phyloP scores from a whole-genome alignment of 345 rosid genomes.

The Syzygium oleosum region DNA sequence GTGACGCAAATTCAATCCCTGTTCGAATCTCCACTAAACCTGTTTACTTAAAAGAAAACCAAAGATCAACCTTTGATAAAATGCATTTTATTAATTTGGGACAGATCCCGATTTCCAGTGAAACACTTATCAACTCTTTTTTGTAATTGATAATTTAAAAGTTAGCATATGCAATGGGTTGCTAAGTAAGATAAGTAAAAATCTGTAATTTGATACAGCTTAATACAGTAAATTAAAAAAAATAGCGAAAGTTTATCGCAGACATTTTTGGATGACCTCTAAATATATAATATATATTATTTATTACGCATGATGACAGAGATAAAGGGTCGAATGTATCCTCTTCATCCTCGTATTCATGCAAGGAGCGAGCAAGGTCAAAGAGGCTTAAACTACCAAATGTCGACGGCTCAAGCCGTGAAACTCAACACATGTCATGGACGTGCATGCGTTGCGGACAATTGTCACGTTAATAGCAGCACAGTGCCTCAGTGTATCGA shows the following conservation, averaged over 20 bases:
- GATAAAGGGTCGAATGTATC: neutral
- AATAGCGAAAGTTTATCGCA: no score
- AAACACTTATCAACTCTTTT: no score
- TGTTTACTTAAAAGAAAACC: no score
- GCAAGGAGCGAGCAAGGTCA: neutral
- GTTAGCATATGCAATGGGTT: neutral
- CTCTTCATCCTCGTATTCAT: neutral
- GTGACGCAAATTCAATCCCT: neutral
- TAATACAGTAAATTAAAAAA: neutral
- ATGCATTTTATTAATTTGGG: no score
- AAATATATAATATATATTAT: no score
- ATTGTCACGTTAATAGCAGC: neutral
- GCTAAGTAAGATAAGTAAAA: neutral
- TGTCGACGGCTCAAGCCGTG: neutral
- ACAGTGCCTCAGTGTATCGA: neutral
- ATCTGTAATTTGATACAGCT: neutral
- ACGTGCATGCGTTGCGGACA: neutral
- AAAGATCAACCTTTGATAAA: no score
- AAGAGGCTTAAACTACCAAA: neutral
- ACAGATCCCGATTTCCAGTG: no score
- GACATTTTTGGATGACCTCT: no score
- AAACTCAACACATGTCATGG: neutral
- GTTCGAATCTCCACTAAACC: no score
- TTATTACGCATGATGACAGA: neutral
- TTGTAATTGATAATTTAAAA: neutral